phyloP scores from a whole-genome alignment of 2,329 filamentous ascomycete genomes.

The Boeremia lycopersici region DNA sequence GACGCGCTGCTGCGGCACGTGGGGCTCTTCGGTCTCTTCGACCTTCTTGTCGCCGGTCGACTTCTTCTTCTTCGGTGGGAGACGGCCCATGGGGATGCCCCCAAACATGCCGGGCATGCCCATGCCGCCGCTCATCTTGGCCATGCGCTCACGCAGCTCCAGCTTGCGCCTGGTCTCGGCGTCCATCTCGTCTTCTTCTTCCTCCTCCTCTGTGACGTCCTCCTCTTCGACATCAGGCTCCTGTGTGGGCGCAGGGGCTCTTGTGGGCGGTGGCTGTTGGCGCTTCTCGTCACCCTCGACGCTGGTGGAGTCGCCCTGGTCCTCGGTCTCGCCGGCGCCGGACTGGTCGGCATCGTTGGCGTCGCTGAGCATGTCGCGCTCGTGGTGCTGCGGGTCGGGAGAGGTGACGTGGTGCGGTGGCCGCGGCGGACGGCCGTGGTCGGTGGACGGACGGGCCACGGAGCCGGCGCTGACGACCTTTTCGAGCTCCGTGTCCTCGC shows the following conservation, averaged over 20 bases:
- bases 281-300: slow-evolving; percentile 76
- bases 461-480: slow-evolving; percentile 44
- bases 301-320: slow-evolving; percentile 68
- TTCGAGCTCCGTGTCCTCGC: slow-evolving; percentile 47
- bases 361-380: slow-evolving; percentile 64
- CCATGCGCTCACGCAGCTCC: slow-evolving; percentile 93
- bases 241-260: slow-evolving; percentile 48
- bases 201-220: slow-evolving; percentile 61
- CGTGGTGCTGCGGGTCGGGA: slow-evolving; percentile 48
- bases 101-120: slow-evolving; percentile 93
- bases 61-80: slow-evolving; percentile 58
- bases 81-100: slow-evolving; percentile 66
- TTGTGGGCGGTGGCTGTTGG: slow-evolving; percentile 25
- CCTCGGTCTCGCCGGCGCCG: slow-evolving; percentile 66
- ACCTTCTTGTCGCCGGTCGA: slow-evolving; percentile 45
- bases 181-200: slow-evolving; percentile 84
- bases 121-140: slow-evolving; percentile 98
- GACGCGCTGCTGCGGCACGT: slow-evolving; percentile 49
- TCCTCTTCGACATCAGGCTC: slow-evolving; percentile 57
- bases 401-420: slow-evolving; percentile 48
- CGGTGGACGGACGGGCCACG: slow-evolving; percentile 47
- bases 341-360: slow-evolving; percentile 71
- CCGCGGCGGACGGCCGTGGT: slow-evolving; percentile 48
- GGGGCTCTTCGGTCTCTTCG: slow-evolving; percentile 42
- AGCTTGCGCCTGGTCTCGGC: slow-evolving; percentile 84